These are phyloP conservation scores for Panicum miliaceum DNA, from an alignment of 176 grass and related monocot species.

Conservation along the genomic window DNA sequence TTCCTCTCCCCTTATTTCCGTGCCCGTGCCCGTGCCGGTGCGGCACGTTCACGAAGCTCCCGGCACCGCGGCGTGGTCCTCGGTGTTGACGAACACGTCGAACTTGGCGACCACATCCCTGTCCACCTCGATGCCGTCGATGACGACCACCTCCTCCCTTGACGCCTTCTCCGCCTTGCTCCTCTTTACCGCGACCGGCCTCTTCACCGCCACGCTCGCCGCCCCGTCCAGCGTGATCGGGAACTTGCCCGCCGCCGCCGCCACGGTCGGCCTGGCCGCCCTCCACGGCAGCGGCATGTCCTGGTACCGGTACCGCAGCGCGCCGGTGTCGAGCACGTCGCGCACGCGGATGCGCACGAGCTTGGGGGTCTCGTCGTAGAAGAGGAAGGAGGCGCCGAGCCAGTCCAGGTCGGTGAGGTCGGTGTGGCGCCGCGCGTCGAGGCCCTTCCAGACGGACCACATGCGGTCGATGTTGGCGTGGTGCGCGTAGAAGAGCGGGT, in stretches of 20 bases:
- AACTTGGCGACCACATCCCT: constrained; percentile 58
- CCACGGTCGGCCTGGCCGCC: constrained; percentile 22
- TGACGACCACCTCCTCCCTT: constrained; percentile 55
- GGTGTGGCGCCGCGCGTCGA: constrained; percentile 32
- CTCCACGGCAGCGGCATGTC: constrained; percentile 59
- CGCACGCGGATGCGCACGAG: constrained; percentile 56
- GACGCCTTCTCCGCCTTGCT: constrained; percentile 48
- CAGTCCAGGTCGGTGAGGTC: constrained; percentile 63
- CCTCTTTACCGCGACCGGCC: constrained; percentile 41
- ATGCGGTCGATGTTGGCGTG: constrained; percentile 61
- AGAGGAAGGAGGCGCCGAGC: constrained; percentile 63
- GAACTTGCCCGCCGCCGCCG: constrained; percentile 6
- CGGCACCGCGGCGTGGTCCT: constrained; percentile 43
- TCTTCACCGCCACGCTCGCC: constrained; percentile 37
- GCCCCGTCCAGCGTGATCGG: constrained; percentile 49
- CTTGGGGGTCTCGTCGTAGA: constrained; percentile 65
- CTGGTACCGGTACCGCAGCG: constrained; percentile 53
- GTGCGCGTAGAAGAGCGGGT: constrained; percentile 66
- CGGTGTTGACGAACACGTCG: constrained; percentile 66
- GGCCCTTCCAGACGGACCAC: constrained; percentile 59
- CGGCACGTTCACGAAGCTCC: constrained; percentile 61
- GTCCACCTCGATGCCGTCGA: constrained; percentile 51
- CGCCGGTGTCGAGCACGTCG: constrained; percentile 52
- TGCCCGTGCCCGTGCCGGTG: constrained; percentile 32
- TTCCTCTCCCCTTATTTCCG: constrained; percentile 9